These are phyloP conservation scores for Brassica balearica DNA, from an alignment of 441 rosid genomes.

Conservation along the genomic window DNA sequence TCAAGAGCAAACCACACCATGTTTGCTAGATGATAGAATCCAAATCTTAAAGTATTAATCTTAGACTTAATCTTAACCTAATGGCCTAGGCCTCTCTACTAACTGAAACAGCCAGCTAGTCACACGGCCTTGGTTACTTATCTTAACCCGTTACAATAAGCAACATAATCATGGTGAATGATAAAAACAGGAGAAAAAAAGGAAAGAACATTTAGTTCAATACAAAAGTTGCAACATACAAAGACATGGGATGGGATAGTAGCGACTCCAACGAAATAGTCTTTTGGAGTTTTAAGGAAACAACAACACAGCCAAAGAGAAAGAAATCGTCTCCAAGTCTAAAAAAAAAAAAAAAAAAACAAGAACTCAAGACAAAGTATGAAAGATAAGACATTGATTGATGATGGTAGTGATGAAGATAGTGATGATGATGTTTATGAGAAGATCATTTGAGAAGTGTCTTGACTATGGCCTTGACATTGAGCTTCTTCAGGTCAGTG, in stretches of 20 bases:
- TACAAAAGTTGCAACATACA: slow-evolving; percentile 10
- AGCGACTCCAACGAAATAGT: slow-evolving; percentile 17
- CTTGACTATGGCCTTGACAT: slow-evolving; percentile 85
- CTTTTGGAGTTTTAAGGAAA: slow-evolving; percentile 8
- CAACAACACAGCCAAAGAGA: slow-evolving; percentile 37
- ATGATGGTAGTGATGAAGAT: slow-evolving; percentile 2
- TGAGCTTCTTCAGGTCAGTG: slow-evolving; percentile 89
- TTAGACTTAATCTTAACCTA: background rate
- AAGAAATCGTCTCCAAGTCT: slow-evolving; percentile 47
- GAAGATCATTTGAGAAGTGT: slow-evolving; percentile 80
- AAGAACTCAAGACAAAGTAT: slow-evolving; percentile 18
- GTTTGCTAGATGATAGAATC: slow-evolving; percentile 3
- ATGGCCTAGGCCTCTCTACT: background rate
- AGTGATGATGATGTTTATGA: slow-evolving; percentile 11
- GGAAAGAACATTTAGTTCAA: background rate
- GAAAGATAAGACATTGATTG: slow-evolving; percentile 36
- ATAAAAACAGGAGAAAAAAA: background rate
- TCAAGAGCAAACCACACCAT: background rate
- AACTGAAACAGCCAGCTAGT: background rate
- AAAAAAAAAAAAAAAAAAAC: slow-evolving; percentile 27
- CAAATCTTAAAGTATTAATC: background rate
- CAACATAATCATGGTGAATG: background rate
- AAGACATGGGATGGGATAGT: slow-evolving; percentile 6
- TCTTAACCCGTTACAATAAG: background rate
- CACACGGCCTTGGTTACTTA: background rate